Base-by-base conservation (phyloP, 495 filamentous ascomycete genomes). In the Hypoxylon fragiforme region DNA sequence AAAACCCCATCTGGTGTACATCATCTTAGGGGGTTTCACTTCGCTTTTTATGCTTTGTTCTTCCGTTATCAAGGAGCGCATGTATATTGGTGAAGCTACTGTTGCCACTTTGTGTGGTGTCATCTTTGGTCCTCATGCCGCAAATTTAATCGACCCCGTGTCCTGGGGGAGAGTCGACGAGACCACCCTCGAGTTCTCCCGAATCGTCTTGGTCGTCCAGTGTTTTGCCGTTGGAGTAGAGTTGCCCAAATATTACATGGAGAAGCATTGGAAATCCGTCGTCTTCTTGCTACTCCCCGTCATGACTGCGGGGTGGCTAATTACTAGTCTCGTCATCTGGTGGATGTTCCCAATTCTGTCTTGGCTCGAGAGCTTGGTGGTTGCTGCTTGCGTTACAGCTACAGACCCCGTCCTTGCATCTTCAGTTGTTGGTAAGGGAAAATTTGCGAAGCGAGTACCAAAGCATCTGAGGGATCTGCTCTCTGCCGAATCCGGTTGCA, bases 171-270 rank as follows among this genome's bases (percentile, higher is more conserved):
- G 91, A 65, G 81, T 88, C 39, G 95, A 99, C 73, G 90, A 95
- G 61, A 88, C 96, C 65, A 97, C 95, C 2, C 84, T 97, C 48
- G 95, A 99, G 68, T 96, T 92, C 77, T 96, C 92, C 8, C 86
- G 95, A 50, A 92, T 99, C 60, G 95, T 99, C 52, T 81, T 99
- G 26, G 95, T 97, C 46, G 95, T 99, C 30, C 95, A 99, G 77
- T 99, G 95, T 78, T 99, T 99, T 69, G 95, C 95, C 73, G 90
- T 99, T 50, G 95, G 95, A 18, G 95, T 99, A 77, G 95, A 99
- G 73, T 81, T 99, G 80, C 95, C 95, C 40, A 92, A 92, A 72
- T 84, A 82, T 67, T 99, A 97, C 73, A 97, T 99, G 95, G 92
- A 97, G 64, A 86, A 85, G 54, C 95, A 99, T 70, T 99, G 95